These are phyloP conservation scores for Rhizomucor pusillus DNA, from an alignment of 371 early-diverging fungal genomes.

Conservation along the genomic window DNA sequence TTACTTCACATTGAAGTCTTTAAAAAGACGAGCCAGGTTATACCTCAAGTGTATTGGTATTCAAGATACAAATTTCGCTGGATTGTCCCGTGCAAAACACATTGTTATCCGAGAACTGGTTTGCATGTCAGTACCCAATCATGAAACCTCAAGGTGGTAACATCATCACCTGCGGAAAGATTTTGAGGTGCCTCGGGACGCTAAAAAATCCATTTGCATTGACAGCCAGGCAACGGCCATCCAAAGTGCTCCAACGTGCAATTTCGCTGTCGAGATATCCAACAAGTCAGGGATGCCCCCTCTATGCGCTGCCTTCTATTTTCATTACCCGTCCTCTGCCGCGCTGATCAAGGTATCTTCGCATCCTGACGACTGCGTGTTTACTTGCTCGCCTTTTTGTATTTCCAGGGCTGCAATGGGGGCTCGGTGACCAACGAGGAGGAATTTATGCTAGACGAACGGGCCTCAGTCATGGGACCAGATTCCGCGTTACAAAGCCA, in stretches of 20 bases:
- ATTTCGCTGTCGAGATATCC: slow-evolving; percentile 49
- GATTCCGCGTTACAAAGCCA: not conserved
- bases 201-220: slow-evolving; percentile 61
- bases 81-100: slow-evolving; percentile 46
- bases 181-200: slow-evolving; percentile 48
- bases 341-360: slow-evolving; percentile 66
- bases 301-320: slow-evolving; percentile 1
- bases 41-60: slow-evolving; percentile 50
- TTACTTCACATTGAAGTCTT: slow-evolving; percentile 8
- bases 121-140: not conserved
- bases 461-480: no score
- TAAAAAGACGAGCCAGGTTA: not conserved
- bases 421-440: slow-evolving; percentile 59
- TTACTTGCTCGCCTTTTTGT: slow-evolving; percentile 50
- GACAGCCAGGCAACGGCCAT: slow-evolving; percentile 69
- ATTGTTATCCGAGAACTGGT: slow-evolving; percentile 31
- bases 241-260: slow-evolving; percentile 68
- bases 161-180: slow-evolving; percentile 27
- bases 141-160: no score
- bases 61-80: slow-evolving; percentile 44
- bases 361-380: slow-evolving; percentile 19
- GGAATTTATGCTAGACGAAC: slow-evolving; percentile 41
- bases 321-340: slow-evolving; percentile 63
- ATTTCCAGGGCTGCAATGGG: slow-evolving; percentile 55
- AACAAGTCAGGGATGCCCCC: not conserved